These are phyloP conservation scores for Phytophthora macrochlamydospora DNA, from an alignment of 352 stramenopile genomes.

Conservation along the genomic window DNA sequence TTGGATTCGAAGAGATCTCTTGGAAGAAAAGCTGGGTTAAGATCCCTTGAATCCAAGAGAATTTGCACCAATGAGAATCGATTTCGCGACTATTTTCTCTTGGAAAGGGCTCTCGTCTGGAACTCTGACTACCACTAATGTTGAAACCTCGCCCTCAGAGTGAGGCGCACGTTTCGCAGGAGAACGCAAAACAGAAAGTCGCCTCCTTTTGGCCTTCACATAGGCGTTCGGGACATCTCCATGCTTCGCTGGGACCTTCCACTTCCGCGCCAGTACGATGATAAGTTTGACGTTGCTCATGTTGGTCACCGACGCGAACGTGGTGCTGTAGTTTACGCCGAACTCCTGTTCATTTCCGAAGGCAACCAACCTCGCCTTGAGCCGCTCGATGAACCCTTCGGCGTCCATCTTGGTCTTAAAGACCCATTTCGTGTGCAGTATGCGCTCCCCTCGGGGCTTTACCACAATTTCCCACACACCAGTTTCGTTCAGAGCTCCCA, in stretches of 20 bases:
- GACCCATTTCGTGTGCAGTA: conserved; percentile 31
- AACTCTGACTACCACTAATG: not conserved
- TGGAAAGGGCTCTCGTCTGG: not conserved
- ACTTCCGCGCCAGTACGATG: conserved; percentile 13
- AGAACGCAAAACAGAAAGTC: no score
- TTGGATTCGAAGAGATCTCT: conserved; percentile 6
- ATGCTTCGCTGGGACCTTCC: conserved; percentile 19
- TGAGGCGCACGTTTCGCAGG: no score
- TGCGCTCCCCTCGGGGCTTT: not conserved
- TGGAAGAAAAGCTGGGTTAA: conserved; percentile 18
- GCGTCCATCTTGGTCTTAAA: conserved; percentile 26
- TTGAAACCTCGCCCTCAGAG: not conserved
- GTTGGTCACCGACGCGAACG: conserved; percentile 25
- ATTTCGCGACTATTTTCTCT: not conserved
- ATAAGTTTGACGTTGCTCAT: conserved; percentile 22
- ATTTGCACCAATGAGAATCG: not conserved
- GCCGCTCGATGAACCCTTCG: conserved; percentile 14
- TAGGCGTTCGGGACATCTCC: conserved; percentile 40
- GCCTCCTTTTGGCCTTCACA: conserved; percentile 29
- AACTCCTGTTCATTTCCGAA: conserved; percentile 26
- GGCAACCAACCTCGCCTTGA: conserved; percentile 25
- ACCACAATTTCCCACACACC: conserved; percentile 3
- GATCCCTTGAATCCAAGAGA: conserved; percentile 19
- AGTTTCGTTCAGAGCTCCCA: conserved; percentile 13
- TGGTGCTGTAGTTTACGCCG: conserved; percentile 20